A percentile compares a stretch with the other conserved stretches of the same genome.
Conservation (phyloP, 495 filamentous ascomycete species). For the Penicillium robsamsonii region DNA sequence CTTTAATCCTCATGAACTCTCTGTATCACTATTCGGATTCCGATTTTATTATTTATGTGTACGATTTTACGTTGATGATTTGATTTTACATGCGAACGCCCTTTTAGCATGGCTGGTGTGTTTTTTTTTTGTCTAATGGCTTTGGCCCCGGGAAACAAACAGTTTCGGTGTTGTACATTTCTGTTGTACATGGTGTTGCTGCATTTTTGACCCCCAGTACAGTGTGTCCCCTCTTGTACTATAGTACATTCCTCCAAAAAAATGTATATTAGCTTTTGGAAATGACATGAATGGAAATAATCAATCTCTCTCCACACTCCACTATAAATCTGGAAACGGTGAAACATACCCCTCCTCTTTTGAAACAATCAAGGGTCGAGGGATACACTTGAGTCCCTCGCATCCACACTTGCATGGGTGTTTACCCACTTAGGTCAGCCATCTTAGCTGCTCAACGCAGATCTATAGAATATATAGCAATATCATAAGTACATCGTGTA, state of each 20-base stretch:
- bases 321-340: background rate
- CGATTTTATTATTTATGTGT: conserved; percentile 14
- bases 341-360: background rate
- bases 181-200: conserved; percentile 15
- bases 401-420: background rate
- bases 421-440: background rate
- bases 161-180: conserved; percentile 17
- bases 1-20: conserved; percentile 22
- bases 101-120: conserved; percentile 22
- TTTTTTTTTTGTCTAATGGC: conserved; percentile 1
- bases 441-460: background rate
- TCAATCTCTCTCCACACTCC: background rate
- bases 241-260: conserved; percentile 7
- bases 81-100: conserved; percentile 20
- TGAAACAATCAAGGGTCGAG: background rate
- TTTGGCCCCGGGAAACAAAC: conserved; percentile 4
- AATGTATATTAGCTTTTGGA: conserved; percentile 14
- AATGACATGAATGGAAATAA: conserved; percentile 4
- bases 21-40: conserved; percentile 11
- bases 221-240: conserved; percentile 10
- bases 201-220: conserved; percentile 10
- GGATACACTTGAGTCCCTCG: background rate
- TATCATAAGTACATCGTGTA: background rate
- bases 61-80: conserved; percentile 29
- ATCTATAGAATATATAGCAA: background rate